Evolutionary conservation across 805 yeast species (phyloP).

Genomic region (Saccharomycopsis fibuligera): DNA sequence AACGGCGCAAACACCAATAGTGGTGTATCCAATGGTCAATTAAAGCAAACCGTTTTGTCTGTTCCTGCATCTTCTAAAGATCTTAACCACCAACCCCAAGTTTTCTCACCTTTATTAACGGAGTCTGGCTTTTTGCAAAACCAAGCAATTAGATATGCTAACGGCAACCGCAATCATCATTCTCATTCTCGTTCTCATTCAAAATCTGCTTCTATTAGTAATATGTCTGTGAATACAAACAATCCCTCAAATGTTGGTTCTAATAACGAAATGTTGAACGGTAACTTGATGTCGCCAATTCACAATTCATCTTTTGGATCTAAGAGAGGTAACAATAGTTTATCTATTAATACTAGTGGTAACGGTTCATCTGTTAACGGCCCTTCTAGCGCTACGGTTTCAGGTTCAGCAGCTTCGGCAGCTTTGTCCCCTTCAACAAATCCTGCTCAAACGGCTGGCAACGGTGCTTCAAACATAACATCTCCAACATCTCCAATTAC

Average conservation of each 20-base stretch:
- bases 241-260: background rate
- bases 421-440: too few relatives aligned
- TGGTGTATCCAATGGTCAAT: background rate
- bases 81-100: too few relatives aligned
- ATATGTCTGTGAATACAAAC: background rate
- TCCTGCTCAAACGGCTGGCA: background rate
- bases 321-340: slow-evolving; percentile 13
- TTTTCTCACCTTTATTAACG: slow-evolving; percentile 20
- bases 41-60: slow-evolving; percentile 15
- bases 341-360: slow-evolving; percentile 15
- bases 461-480: slow-evolving; percentile 5
- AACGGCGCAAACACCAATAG: background rate
- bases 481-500: slow-evolving; percentile 23
- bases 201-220: slow-evolving; percentile 5
- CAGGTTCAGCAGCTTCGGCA: background rate
- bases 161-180: slow-evolving; percentile 6
- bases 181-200: slow-evolving; percentile 8
- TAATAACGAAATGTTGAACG: slow-evolving; percentile 6
- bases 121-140: slow-evolving; percentile 22
- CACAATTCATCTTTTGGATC: slow-evolving; percentile 5
- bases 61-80: slow-evolving; percentile 3
- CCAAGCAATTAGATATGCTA: slow-evolving; percentile 21
- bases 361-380: background rate
- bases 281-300: slow-evolving; percentile 15
- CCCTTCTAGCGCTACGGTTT: slow-evolving; percentile 4